Evolutionary conservation across 2,329 filamentous ascomycete genomes (phyloP), one percentile per base, ranked within the genome.

Genomic region (Huntiella bhutanensis): DNA sequence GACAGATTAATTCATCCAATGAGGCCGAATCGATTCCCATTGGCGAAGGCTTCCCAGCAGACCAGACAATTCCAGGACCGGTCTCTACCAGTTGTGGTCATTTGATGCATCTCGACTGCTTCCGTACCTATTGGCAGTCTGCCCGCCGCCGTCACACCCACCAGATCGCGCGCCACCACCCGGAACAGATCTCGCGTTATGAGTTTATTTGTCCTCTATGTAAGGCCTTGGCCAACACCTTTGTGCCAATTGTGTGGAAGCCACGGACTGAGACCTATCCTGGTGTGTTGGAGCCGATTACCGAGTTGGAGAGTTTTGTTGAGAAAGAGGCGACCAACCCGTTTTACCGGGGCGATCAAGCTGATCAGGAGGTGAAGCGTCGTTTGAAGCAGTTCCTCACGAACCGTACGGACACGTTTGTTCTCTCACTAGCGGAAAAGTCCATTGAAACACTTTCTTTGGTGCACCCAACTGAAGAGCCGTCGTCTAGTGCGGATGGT

Each of bases 71-170:
- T 22, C 68, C 73, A 13, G 91, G 87, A 0, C 82, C 88, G 0
- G 80, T 96, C 1, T 83, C 87, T 8, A 83, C 82, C 33, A 85
- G 88, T 7, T 98, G 91, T 60, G 91, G 91, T 2, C 91, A 98
- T 60, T 92, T 98, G 56, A 98, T 98, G 91, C 91, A 98, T 60
- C 96, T 83, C 59, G 77, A 75, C 54, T 98, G 91, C 62, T 98
- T 98, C 58, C 86, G 95, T 56, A 75, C 82, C 36, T 98, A 96
- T 57, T 81, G 84, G 53, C 75, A 82, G 40, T 85, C 88, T 3
- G 93, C 85, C 0, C 70, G 79, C 45, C 73, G 87, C 50, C 75
- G 91, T 35, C 92, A 98, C 58, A 75, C 74, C 15, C 84, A 91
- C 55, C 91, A 98, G 59, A 94, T 98, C 59, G 87, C 91, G 5